Percentiles rank a stretch among this genome's conserved stretches.
These are phyloP conservation scores for Cylindrodendrum hubeiense DNA, from an alignment of 2,329 filamentous ascomycete species.

Conservation along the genomic window DNA sequence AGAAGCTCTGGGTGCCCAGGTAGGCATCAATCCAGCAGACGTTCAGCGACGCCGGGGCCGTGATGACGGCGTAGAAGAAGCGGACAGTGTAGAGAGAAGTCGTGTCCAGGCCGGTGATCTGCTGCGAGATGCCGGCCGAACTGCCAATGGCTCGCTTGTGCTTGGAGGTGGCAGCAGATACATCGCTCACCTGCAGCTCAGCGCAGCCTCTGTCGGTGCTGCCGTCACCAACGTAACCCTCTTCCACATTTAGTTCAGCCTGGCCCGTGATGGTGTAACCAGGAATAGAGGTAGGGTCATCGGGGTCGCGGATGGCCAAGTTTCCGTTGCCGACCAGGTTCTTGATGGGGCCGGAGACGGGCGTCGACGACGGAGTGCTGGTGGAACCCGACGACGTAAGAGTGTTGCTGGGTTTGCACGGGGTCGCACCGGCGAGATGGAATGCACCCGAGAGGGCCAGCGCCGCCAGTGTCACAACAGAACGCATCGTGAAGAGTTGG, in stretches of 20 bases:
- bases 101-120: conserved; percentile 18
- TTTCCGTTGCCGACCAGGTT: conserved; percentile 18
- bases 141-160: conserved; percentile 7
- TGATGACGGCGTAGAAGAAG: conserved; percentile 34
- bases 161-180: background rate
- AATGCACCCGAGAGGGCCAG: too few relatives aligned
- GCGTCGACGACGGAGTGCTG: background rate
- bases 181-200: conserved; percentile 14
- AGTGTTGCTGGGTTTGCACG: too few relatives aligned
- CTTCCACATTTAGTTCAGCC: background rate
- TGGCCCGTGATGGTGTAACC: background rate
- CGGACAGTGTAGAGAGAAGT: conserved; percentile 30
- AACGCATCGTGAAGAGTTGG: too few relatives aligned
- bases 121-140: conserved; percentile 19
- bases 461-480: too few relatives aligned
- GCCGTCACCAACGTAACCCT: conserved; percentile 24
- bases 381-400: too few relatives aligned
- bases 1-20: conserved; percentile 19
- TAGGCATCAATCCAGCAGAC: conserved; percentile 26
- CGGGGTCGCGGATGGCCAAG: background rate
- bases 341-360: conserved; percentile 3
- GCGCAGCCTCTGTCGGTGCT: conserved; percentile 20
- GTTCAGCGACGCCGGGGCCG: conserved; percentile 1
- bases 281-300: conserved; percentile 9
- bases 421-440: too few relatives aligned